A percentile compares a stretch with the other conserved stretches of the same genome.
phyloP scores from a whole-genome alignment of 2,329 filamentous ascomycete species.

The Nannizziopsis barbatae region DNA sequence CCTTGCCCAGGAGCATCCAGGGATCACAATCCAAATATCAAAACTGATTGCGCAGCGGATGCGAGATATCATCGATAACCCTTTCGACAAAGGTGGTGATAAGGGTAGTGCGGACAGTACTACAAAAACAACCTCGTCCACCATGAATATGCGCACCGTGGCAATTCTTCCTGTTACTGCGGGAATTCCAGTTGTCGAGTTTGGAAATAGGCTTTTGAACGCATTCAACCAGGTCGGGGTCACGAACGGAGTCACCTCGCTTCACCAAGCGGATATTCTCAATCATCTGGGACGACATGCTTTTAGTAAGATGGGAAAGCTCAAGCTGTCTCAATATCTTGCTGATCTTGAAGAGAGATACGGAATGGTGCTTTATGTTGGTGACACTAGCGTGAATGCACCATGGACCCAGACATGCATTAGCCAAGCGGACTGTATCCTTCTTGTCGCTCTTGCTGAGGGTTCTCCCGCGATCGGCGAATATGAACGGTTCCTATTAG shows the following conservation, averaged over 20 bases:
- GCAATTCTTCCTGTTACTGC: constrained; percentile 81
- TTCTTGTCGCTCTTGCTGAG: constrained; percentile 84
- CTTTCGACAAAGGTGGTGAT: constrained; percentile 56
- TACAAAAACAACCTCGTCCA: constrained; percentile 55
- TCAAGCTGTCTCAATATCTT: constrained; percentile 90
- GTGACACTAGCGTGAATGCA: constrained; percentile 91
- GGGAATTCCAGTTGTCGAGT: constrained; percentile 89
- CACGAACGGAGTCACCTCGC: constrained; percentile 75
- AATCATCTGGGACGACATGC: constrained; percentile 93
- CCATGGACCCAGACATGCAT: constrained; percentile 99
- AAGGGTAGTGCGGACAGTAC: constrained; percentile 42
- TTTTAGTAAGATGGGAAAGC: constrained; percentile 93
- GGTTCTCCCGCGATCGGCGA: constrained; percentile 84
- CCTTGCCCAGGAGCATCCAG: constrained; percentile 88
- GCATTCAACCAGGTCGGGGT: constrained; percentile 83
- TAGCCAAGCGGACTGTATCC: constrained; percentile 87
- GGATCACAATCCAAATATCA: constrained; percentile 97
- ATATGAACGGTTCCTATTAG: constrained; percentile 89
- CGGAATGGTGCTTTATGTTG: constrained; percentile 86
- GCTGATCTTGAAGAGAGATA: constrained; percentile 97
- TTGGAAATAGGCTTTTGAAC: constrained; percentile 76
- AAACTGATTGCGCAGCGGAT: constrained; percentile 96
- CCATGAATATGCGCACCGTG: constrained; percentile 83
- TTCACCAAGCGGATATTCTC: constrained; percentile 87
- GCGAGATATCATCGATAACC: constrained; percentile 73